Percentiles rank a stretch among this genome's conserved stretches.
phyloP scores from a whole-genome alignment of 139 green algal species.

The Micromonas commoda region DNA sequence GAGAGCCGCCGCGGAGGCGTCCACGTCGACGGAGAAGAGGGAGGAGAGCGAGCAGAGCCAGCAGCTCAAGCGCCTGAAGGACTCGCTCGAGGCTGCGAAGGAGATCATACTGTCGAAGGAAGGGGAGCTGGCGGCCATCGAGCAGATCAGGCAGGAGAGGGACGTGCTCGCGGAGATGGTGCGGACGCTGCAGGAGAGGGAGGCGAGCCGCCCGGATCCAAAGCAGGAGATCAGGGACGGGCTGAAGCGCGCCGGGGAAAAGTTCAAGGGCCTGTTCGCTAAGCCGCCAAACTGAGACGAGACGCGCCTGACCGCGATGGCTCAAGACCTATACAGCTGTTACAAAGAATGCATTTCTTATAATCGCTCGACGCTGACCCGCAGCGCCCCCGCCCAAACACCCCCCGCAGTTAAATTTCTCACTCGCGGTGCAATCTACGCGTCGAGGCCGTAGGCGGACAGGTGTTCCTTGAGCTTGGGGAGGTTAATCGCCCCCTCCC shows the following conservation, averaged over 20 bases:
- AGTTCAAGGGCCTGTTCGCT: not conserved
- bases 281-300: not conserved
- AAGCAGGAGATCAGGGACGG: not conserved
- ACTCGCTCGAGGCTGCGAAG: not conserved
- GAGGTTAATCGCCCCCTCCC: slow-evolving; percentile 80
- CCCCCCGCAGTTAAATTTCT: too few relatives aligned
- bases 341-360: too few relatives aligned
- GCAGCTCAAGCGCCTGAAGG: not conserved
- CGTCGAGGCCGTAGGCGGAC: too few relatives aligned
- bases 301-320: too few relatives aligned
- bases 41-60: not conserved
- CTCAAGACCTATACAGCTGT: too few relatives aligned
- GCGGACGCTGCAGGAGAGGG: slow-evolving; percentile 1
- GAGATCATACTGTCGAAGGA: not conserved
- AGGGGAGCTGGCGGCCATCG: not conserved
- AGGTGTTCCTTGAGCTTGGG: slow-evolving; percentile 65
- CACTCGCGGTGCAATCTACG: too few relatives aligned
- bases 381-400: too few relatives aligned
- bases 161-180: slow-evolving; percentile 23
- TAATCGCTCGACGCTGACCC: too few relatives aligned
- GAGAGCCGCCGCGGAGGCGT: not conserved
- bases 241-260: not conserved
- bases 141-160: not conserved
- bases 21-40: not conserved
- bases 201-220: not conserved